Percentiles rank a stretch among this genome's conserved stretches.
These are phyloP conservation scores for Colletotrichum endophyticum DNA, from an alignment of 2,329 filamentous ascomycete species.

Conservation along the genomic window DNA sequence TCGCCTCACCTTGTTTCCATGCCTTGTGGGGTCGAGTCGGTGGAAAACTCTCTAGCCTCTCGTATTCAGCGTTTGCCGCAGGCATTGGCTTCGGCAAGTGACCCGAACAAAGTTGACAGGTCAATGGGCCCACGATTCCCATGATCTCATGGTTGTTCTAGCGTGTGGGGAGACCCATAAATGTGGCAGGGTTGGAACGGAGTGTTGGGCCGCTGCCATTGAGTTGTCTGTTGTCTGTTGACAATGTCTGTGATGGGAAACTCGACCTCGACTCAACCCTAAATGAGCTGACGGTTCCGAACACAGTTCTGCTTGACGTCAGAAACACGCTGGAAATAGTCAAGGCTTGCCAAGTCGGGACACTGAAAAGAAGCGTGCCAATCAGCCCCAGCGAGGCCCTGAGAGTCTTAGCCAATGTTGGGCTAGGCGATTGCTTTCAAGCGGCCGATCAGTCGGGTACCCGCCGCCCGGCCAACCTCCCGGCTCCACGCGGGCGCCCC, in stretches of 20 bases:
- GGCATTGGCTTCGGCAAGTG: neutral
- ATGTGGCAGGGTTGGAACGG: neutral
- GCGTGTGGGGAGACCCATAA: neutral
- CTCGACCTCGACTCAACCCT: neutral
- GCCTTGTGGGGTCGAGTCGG: neutral
- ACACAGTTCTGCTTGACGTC: neutral
- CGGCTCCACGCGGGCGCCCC: neutral
- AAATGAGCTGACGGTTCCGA: neutral
- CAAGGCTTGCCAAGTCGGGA: neutral
- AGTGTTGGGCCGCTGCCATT: neutral
- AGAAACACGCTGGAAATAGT: constrained; percentile 1
- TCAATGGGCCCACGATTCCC: neutral
- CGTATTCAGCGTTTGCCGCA: constrained; percentile 6
- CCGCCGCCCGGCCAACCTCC: constrained; percentile 1
- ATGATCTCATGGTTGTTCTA: constrained; percentile 10
- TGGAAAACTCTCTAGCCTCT: neutral
- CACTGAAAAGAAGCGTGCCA: neutral
- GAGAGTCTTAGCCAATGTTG: neutral
- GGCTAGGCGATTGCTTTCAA: neutral
- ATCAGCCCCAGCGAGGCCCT: neutral
- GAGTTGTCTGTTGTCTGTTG: neutral
- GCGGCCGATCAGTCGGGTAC: neutral
- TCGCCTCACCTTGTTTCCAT: neutral
- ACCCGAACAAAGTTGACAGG: constrained; percentile 5
- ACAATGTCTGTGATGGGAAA: neutral